These are phyloP conservation scores for Helotiales sp. DNA, from an alignment of 2,329 filamentous ascomycete species.

Conservation along the genomic window DNA sequence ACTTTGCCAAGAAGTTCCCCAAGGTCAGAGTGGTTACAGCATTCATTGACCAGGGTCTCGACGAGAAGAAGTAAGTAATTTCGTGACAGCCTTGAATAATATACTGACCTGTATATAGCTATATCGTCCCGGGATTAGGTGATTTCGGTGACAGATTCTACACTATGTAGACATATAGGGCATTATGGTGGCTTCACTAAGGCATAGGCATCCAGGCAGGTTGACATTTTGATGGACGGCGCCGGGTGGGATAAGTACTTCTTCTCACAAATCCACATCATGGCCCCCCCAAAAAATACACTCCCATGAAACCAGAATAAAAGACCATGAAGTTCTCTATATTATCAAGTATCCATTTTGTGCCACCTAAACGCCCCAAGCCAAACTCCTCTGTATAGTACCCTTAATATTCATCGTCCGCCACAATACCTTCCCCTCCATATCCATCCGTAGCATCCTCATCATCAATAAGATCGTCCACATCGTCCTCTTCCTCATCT, in stretches of 20 bases:
- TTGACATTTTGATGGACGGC: neutral
- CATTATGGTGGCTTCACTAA: neutral
- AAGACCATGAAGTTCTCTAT: too few species aligned
- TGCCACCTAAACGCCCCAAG: slow-evolving; percentile 18
- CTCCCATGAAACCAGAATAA: too few species aligned
- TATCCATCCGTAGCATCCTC: slow-evolving; percentile 46
- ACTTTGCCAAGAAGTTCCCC: slow-evolving; percentile 87
- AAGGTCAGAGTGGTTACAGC: slow-evolving; percentile 90
- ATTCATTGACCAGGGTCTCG: slow-evolving; percentile 93
- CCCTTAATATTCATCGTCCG: slow-evolving; percentile 54
- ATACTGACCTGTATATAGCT: slow-evolving; percentile 54
- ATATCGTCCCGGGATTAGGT: slow-evolving; percentile 90
- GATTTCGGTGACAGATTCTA: slow-evolving; percentile 97
- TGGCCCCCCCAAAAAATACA: too few species aligned
- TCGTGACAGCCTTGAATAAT: slow-evolving; percentile 4
- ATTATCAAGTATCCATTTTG: slow-evolving; percentile 10
- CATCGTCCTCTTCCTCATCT: slow-evolving; percentile 32
- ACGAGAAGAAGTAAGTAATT: slow-evolving; percentile 86
- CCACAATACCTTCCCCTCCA: slow-evolving; percentile 52
- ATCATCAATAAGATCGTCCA: slow-evolving; percentile 38
- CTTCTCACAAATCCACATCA: too few species aligned
- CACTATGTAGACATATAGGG: slow-evolving; percentile 62
- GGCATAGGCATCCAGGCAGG: neutral
- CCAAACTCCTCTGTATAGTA: slow-evolving; percentile 14
- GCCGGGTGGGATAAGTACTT: too few species aligned